phyloP scores from a whole-genome alignment of 2,329 filamentous ascomycete species.

The Verruconis gallopava region DNA sequence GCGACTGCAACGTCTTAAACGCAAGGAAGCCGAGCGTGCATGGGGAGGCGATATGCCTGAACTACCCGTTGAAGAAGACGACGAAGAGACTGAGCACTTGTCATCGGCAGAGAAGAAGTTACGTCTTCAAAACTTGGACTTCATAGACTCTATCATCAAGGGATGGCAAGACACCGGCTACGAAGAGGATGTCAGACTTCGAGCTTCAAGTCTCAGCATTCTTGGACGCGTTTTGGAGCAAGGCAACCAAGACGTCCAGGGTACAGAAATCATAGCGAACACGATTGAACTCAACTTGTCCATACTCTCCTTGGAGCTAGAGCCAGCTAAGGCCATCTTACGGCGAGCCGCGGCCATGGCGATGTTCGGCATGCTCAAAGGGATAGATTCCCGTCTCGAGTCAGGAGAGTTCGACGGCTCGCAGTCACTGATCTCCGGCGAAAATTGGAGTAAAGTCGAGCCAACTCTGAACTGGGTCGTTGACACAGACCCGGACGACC shows the following conservation, averaged over 20 bases:
- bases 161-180: conserved; percentile 55
- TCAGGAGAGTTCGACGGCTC: conserved; percentile 27
- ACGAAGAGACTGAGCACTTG: conserved; percentile 17
- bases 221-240: conserved; percentile 46
- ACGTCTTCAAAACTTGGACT: conserved; percentile 23
- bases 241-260: conserved; percentile 14
- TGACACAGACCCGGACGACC: conserved; percentile 51
- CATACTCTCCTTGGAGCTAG: conserved; percentile 49
- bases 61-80: conserved; percentile 13
- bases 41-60: conserved; percentile 40
- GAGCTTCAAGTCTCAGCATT: conserved; percentile 55
- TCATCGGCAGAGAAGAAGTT: conserved; percentile 20
- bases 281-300: conserved; percentile 36
- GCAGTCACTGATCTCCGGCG: conserved; percentile 39
- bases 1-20: conserved; percentile 35
- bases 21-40: conserved; percentile 36
- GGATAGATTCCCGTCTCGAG: conserved; percentile 41
- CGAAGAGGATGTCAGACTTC: conserved; percentile 56
- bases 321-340: conserved; percentile 48
- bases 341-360: conserved; percentile 53
- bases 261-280: background rate
- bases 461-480: conserved; percentile 51
- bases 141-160: conserved; percentile 46
- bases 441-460: conserved; percentile 48
- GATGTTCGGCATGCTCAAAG: conserved; percentile 47